Conservation (phyloP, 108 stramenopile species). For the Nannochloropsis gaditana region DNA sequence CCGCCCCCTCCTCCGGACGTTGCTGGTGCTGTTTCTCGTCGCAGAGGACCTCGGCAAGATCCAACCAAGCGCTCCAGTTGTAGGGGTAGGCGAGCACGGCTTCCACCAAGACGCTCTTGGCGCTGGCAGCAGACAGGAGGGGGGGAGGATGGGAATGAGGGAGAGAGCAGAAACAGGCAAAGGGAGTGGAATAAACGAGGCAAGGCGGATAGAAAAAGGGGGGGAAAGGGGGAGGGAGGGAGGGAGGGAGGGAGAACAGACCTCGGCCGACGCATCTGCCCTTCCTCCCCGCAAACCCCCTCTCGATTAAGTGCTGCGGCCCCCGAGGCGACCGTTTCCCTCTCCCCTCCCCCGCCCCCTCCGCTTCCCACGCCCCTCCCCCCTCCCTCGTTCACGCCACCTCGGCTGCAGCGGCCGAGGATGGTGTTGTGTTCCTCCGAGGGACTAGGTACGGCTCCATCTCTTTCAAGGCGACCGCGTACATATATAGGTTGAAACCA, state of each 20-base stretch:
- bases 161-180: not conserved
- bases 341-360: conserved; percentile 22
- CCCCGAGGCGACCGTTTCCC: not conserved
- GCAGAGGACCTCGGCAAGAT: conserved; percentile 65
- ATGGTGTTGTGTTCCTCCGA: conserved; percentile 29
- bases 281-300: not conserved
- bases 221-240: conserved; percentile 26
- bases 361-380: conserved; percentile 19
- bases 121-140: conserved; percentile 13
- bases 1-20: conserved; percentile 55
- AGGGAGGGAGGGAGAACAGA: not conserved
- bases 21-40: conserved; percentile 61
- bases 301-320: too few species aligned
- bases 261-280: not conserved
- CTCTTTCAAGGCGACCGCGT: conserved; percentile 64
- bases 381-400: not conserved
- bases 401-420: not conserved
- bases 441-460: conserved; percentile 43
- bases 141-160: not conserved
- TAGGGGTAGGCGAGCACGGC: conserved; percentile 69
- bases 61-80: conserved; percentile 96
- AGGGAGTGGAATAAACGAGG: not conserved
- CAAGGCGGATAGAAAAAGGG: not conserved
- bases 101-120: conserved; percentile 64
- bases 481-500: conserved; percentile 84